These are phyloP conservation scores for Cystoisospora suis DNA, from an alignment of 169 alveolate species.

Conservation along the genomic window DNA sequence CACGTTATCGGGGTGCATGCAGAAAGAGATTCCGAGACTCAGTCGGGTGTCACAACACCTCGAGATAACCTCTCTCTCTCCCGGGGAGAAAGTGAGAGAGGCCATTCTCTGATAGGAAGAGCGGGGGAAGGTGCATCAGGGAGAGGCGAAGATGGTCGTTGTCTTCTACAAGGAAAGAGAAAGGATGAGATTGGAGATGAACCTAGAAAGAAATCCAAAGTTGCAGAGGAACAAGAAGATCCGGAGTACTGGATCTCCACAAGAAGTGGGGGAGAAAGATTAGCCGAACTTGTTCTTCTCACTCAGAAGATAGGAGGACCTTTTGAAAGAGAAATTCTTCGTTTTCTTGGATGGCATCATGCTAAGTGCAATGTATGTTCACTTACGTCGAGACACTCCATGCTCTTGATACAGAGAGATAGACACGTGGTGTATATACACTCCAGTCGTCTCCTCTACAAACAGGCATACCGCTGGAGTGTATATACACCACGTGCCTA, in stretches of 20 bases:
- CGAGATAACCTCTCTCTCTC: neutral
- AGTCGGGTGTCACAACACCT: too few relatives aligned
- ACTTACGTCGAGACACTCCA: too few relatives aligned
- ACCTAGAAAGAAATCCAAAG: neutral
- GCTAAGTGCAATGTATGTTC: neutral
- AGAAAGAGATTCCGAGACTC: too few relatives aligned
- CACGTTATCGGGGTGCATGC: neutral
- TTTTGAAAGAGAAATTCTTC: slow-evolving; percentile 7
- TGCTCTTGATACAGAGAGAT: too few relatives aligned
- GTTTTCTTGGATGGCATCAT: neutral
- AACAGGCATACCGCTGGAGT: too few relatives aligned
- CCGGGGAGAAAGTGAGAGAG: neutral
- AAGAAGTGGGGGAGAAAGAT: slow-evolving; percentile 7
- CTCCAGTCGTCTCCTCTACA: too few relatives aligned
- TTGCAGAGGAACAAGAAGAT: neutral
- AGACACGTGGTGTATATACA: too few relatives aligned
- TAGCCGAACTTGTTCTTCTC: neutral
- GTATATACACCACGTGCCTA: too few relatives aligned
- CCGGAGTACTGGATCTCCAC: neutral
- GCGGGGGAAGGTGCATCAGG: neutral
- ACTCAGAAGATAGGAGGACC: neutral
- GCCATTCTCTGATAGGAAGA: neutral
- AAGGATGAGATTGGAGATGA: neutral
- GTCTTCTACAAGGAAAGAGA: neutral
- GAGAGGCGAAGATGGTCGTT: neutral